These are phyloP conservation scores for Aspergillus coremiiformis DNA, from an alignment of 495 filamentous ascomycete species.

Conservation along the genomic window DNA sequence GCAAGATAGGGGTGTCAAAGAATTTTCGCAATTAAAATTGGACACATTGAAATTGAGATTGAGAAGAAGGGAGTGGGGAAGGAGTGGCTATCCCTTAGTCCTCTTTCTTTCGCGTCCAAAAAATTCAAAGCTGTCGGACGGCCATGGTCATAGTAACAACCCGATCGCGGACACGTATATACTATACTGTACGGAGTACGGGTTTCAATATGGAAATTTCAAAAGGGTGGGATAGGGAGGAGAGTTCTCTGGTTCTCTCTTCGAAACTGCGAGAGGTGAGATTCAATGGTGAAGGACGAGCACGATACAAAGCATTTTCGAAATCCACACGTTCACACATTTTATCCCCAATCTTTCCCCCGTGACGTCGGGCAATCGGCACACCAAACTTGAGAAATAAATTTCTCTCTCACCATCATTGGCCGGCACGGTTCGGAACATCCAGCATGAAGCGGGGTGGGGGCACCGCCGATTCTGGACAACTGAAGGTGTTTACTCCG, in stretches of 20 bases:
- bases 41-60: slow-evolving; percentile 7
- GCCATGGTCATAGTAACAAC: slow-evolving; percentile 19
- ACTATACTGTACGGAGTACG: too few species aligned
- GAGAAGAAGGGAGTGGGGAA: neutral
- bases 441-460: slow-evolving; percentile 8
- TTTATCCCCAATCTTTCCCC: slow-evolving; percentile 11
- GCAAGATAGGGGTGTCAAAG: neutral
- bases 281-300: neutral
- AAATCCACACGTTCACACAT: too few species aligned
- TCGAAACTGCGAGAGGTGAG: neutral
- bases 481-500: too few species aligned
- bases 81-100: slow-evolving; percentile 2
- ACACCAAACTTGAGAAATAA: slow-evolving; percentile 17
- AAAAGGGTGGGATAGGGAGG: neutral
- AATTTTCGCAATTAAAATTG: neutral
- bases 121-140: slow-evolving; percentile 9
- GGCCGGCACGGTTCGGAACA: slow-evolving; percentile 21
- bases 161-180: slow-evolving; percentile 9
- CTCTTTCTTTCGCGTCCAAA: neutral
- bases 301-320: slow-evolving; percentile 3
- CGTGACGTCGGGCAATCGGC: slow-evolving; percentile 33
- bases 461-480: slow-evolving; percentile 11
- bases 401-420: slow-evolving; percentile 28
- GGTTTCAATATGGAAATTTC: neutral
- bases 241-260: too few species aligned